A percentile compares a stretch with the other conserved stretches of the same genome.
Conservation (phyloP, 2,329 filamentous ascomycete genomes). For the Scortechinia acanthostroma region DNA sequence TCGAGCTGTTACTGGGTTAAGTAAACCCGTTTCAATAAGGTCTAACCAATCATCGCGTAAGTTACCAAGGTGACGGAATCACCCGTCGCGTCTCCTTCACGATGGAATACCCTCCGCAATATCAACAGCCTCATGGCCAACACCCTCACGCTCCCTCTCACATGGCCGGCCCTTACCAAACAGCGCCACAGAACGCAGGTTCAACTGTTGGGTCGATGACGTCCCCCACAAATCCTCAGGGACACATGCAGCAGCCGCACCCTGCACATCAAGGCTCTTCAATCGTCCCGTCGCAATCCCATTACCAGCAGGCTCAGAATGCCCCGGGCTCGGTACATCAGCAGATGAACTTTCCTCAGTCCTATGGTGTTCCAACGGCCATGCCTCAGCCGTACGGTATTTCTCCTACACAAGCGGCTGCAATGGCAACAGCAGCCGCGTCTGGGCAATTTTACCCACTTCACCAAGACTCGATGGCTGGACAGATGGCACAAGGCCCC, state of each 20-base stretch:
- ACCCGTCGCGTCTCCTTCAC: conserved; percentile 19
- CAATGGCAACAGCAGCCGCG: conserved; percentile 85
- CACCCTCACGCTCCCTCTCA: conserved; percentile 49
- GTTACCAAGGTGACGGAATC: not conserved
- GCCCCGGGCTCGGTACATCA: too few species aligned
- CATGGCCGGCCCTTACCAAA: conserved; percentile 54
- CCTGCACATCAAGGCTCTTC: conserved; percentile 68
- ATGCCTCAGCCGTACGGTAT: conserved; percentile 75
- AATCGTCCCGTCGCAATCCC: conserved; percentile 67
- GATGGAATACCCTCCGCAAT: conserved; percentile 74
- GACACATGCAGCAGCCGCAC: conserved; percentile 50
- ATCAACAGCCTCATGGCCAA: conserved; percentile 60
- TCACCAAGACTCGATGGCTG: conserved; percentile 60
- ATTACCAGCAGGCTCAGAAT: conserved; percentile 59
- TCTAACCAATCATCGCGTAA: not conserved
- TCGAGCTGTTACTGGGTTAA: not conserved
- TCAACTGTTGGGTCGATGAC: conserved; percentile 47
- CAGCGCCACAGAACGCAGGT: conserved; percentile 33
- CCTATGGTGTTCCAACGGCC: conserved; percentile 67
- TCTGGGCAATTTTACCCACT: conserved; percentile 67
- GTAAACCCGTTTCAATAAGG: too few species aligned
- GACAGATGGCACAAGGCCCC: conserved; percentile 55
- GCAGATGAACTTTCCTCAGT: conserved; percentile 77
- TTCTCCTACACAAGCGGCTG: conserved; percentile 78
- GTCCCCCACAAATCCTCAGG: conserved; percentile 65